phyloP scores from a whole-genome alignment of 176 grass and related monocot genomes.

The Dactylis glomerata region DNA sequence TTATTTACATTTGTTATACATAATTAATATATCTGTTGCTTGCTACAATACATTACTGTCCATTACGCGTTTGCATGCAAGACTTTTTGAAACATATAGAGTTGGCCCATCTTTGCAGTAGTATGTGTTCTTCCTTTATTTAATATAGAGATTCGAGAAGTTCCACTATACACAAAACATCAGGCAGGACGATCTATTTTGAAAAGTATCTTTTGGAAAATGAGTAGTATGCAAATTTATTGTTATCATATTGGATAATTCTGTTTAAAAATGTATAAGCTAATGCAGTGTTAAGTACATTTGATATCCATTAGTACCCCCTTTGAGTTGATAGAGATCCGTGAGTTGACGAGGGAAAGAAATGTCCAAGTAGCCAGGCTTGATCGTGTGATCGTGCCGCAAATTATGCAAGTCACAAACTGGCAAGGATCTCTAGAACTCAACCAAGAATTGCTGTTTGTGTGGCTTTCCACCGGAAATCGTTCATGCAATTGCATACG shows the following conservation, averaged over 20 bases:
- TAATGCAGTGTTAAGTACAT: neutral
- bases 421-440: too few relatives aligned
- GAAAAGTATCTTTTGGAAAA: neutral
- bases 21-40: neutral
- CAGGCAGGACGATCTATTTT: neutral
- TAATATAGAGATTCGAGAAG: neutral
- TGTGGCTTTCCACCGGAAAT: too few relatives aligned
- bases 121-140: neutral
- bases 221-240: neutral
- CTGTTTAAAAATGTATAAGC: neutral
- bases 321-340: constrained; percentile 2
- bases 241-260: neutral
- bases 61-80: neutral
- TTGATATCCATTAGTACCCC: constrained; percentile 3
- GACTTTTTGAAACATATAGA: neutral
- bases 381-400: too few relatives aligned
- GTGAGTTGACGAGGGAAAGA: too few relatives aligned
- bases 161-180: neutral
- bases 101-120: neutral
- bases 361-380: too few relatives aligned
- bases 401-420: too few relatives aligned
- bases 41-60: neutral
- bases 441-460: too few relatives aligned
- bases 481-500: too few relatives aligned
- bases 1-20: constrained; percentile 2